These are phyloP conservation scores for Peribolospora baueri DNA, from an alignment of 768 basidiomycete genomes.

Conservation along the genomic window DNA sequence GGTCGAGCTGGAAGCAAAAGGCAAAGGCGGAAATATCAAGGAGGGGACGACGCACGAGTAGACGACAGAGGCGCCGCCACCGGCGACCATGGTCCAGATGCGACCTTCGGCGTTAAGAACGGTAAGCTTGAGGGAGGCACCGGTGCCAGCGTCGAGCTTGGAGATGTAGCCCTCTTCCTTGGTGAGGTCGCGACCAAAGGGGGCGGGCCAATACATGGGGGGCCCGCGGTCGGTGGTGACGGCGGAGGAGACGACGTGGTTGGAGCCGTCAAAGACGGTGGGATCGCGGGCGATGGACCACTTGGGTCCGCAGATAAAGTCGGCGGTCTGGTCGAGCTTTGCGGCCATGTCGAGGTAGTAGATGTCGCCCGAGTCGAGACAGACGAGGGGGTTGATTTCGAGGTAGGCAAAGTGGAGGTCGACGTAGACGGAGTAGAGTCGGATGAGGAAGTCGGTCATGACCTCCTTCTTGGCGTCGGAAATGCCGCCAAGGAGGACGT, in stretches of 20 bases:
- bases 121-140: slow-evolving; percentile 92
- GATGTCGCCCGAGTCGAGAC: slow-evolving; percentile 66
- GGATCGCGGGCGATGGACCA: slow-evolving; percentile 88
- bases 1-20: not conserved
- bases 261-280: not conserved
- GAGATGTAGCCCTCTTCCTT: slow-evolving; percentile 99
- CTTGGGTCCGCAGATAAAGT: slow-evolving; percentile 91
- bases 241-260: slow-evolving; percentile 41
- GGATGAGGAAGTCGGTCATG: slow-evolving; percentile 77
- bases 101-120: slow-evolving; percentile 85
- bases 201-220: slow-evolving; percentile 65
- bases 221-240: slow-evolving; percentile 74
- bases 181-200: slow-evolving; percentile 90
- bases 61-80: slow-evolving; percentile 60
- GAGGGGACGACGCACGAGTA: slow-evolving; percentile 23
- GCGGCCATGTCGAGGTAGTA: slow-evolving; percentile 99
- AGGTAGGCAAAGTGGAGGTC: slow-evolving; percentile 99
- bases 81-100: slow-evolving; percentile 99
- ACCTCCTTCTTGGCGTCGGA: slow-evolving; percentile 57
- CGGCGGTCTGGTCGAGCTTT: slow-evolving; percentile 96
- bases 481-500: slow-evolving; percentile 56
- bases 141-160: slow-evolving; percentile 87
- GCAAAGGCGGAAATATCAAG: not conserved
- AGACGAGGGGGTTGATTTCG: slow-evolving; percentile 95
- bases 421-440: slow-evolving; percentile 90